Base-by-base conservation (phyloP, 2,329 filamentous ascomycete genomes). In the Curvularia hawaiiensis region DNA sequence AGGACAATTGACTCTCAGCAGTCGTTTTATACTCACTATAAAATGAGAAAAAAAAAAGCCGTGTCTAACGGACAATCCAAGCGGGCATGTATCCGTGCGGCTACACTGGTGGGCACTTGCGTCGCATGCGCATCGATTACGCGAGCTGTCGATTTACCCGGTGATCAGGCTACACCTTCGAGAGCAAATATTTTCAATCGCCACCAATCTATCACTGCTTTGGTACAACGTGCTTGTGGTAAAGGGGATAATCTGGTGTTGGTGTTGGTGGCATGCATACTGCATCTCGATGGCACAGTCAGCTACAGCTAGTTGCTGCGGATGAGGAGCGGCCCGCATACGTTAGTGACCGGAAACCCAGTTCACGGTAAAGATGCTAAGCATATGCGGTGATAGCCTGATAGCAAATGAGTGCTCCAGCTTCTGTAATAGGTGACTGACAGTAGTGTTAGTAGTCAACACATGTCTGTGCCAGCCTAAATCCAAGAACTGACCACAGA, bases 91-190 rank as follows among this genome's bases (percentile, higher is more conserved):
- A 39, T 50, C 33, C 22, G 24, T 40, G 24, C 33, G 8, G 16
- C 24, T 28, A 44, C 24, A 26, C 9, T 28, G 22, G 26, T 47
- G 12, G 22, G 39, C 39, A 24, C 38, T 18, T 48, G 51, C 44
- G 38, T 18, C 6, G 18, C 31, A 30, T 44, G 45, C 52, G 50
- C 30, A 39, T 28, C 38, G 38, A 44, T 35, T 18, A 50, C 40
- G 52, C 52, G 39, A 50, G 44, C 39, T 38, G 3, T 43, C 20
- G 46, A 22, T 54, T 54, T 50, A 54, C 38, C 45, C 52, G 38
- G 52, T 44, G 45, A 50, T 44, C 39, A 33, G 22, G 22, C 45
- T 14, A 54, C 39, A 12, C 39, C 16, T 14, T 54, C 16, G 38
- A 31, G 24, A n/a, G 16, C 16, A 3, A 5, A 50, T n/a, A 28